Percentiles rank a stretch among this genome's conserved stretches.
These are phyloP conservation scores for Thermomucor indicae-seudaticae DNA, from an alignment of 371 early-diverging fungal genomes.

Conservation along the genomic window DNA sequence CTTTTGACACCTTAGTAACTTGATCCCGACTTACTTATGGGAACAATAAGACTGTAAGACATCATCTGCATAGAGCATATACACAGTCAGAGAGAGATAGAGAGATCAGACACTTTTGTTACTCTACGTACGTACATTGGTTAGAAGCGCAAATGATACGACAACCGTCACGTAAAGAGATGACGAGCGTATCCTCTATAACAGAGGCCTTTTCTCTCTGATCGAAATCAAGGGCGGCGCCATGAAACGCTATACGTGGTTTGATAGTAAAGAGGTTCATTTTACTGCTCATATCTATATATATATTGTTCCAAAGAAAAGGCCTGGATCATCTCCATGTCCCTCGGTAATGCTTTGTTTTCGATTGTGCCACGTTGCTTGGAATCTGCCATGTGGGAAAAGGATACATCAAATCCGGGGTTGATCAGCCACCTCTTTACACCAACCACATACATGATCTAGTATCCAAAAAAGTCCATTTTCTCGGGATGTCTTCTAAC, in stretches of 20 bases:
- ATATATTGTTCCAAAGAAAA: no score
- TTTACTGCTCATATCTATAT: no score
- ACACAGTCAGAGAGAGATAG: not conserved
- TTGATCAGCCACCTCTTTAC: no score
- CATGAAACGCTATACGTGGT: not conserved
- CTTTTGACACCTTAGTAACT: not conserved
- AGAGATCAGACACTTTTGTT: not conserved
- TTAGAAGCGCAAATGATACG: not conserved
- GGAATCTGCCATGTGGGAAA: no score
- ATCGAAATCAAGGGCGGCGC: not conserved
- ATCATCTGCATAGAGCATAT: slow-evolving; percentile 47
- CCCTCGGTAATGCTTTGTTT: no score
- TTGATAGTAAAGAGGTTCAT: not conserved
- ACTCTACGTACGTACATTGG: not conserved
- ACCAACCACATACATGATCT: no score
- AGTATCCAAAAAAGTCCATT: no score
- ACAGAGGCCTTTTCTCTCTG: not conserved
- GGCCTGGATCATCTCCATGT: no score
- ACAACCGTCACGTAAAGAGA: not conserved
- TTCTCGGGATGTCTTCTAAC: no score
- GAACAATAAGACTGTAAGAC: slow-evolving; percentile 72
- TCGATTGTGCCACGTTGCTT: no score
- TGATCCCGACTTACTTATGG: slow-evolving; percentile 41
- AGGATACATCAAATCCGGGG: no score
- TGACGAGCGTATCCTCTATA: not conserved